A percentile compares a stretch with the other conserved stretches of the same genome.
phyloP scores from a whole-genome alignment of 768 basidiomycete genomes.

The Amylocystis lapponica region DNA sequence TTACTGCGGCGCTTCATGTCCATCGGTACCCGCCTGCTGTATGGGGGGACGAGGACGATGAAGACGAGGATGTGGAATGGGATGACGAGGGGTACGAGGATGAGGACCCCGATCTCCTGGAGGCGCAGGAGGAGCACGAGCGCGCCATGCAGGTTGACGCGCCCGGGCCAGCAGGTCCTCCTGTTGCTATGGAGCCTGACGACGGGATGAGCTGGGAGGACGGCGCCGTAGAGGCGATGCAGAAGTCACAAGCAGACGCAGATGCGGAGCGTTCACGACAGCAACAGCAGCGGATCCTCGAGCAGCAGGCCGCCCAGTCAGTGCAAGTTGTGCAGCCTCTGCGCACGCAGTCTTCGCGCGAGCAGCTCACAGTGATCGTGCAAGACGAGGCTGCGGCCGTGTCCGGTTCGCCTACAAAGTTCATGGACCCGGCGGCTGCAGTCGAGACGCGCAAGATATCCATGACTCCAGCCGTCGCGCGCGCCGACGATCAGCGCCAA shows the following conservation, averaged over 20 bases:
- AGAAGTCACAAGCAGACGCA: conserved; percentile 9
- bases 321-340: conserved; percentile 26
- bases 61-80: conserved; percentile 54
- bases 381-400: conserved; percentile 9
- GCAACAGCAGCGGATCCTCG: conserved; percentile 12
- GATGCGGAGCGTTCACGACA: conserved; percentile 8
- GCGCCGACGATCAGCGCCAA: conserved; percentile 36
- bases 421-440: conserved; percentile 61
- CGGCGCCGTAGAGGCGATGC: conserved; percentile 44
- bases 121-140: conserved; percentile 46
- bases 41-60: conserved; percentile 73
- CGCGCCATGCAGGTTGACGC: conserved; percentile 26
- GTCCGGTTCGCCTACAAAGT: conserved; percentile 23
- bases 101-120: conserved; percentile 58
- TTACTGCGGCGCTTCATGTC: conserved; percentile 61
- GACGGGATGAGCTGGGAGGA: conserved; percentile 92
- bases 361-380: conserved; percentile 31
- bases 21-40: conserved; percentile 78
- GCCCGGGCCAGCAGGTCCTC: conserved; percentile 20
- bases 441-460: conserved; percentile 74
- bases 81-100: conserved; percentile 66
- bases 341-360: conserved; percentile 42
- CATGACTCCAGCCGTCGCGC: conserved; percentile 73
- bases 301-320: conserved; percentile 21
- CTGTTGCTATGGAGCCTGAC: conserved; percentile 53